Base-by-base conservation (phyloP, 2,329 filamentous ascomycete genomes). In the Pseudogymnoascus sp. region DNA sequence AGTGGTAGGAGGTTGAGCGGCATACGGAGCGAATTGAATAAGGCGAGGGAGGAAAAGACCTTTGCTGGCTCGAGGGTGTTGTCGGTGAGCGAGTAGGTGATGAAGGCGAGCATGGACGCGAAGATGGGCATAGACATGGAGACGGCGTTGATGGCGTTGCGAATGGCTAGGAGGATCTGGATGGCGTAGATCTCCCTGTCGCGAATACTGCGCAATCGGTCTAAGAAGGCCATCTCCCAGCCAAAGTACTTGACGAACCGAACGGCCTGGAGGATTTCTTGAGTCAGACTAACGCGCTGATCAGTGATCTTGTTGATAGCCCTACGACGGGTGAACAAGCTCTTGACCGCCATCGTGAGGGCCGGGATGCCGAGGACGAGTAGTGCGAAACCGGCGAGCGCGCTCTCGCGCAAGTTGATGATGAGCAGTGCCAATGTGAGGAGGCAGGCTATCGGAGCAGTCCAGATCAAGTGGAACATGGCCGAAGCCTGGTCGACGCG, bases 161-260 rank as follows among this genome's bases (percentile, higher is more conserved):
- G 80, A 65, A 89, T 86, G 0, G 84, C 85, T 29, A 97, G 78
- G 53, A 97, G 77, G 13, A 91, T 78, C 73, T 96, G 93, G 64
- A 97, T 92, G n/a, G 88, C 85, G 63, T 81, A 78, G 65, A 97
- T 92, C 74, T 97, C 93, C 65, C 82, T 82, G 61, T 80, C 81
- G 64, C 93, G 85, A 65, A 96, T 89, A 24, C 86, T 82, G 60
- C 85, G 84, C 14, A 97, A 81, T 13, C 92, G 86, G 61, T 86
- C 81, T 11, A 97, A 78, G 72, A 97, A 97, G 35, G 90, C 89
- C 64, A 83, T 88, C 73, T 97, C 93, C 93, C 93, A 97, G 6
- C 92, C 93, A 72, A 97, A 97, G 74, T 86, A 97, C 74, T 97
- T 97, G 76, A 97, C 93, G 71, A 97, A 97, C 26, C 93, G 85